Percentiles rank a stretch among this genome's conserved stretches.
Evolutionary conservation across 306 rosid species (phyloP).

Genomic region (Prunus mume): DNA sequence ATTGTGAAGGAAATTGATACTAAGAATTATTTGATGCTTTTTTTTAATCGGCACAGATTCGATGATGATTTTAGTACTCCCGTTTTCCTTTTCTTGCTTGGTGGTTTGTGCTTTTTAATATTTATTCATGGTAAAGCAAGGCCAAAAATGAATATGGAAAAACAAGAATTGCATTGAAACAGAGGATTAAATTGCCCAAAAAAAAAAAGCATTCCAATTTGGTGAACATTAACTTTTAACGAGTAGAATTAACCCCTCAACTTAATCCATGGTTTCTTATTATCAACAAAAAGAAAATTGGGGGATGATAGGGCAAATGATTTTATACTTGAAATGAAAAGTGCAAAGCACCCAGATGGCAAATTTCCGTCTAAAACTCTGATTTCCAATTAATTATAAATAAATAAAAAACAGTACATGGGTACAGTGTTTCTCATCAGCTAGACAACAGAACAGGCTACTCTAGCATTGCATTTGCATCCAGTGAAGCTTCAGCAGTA

Average conservation of each 20-base stretch:
- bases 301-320: neutral
- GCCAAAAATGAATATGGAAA: neutral
- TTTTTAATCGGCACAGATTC: neutral
- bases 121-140: neutral
- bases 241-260: neutral
- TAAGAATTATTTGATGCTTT: neutral
- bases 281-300: no score
- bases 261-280: no score
- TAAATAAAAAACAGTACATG: neutral
- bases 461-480: constrained; percentile 44
- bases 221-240: neutral
- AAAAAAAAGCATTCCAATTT: neutral
- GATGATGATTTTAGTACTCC: neutral
- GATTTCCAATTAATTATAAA: neutral
- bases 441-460: constrained; percentile 6
- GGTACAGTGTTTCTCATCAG: neutral
- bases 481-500: constrained; percentile 30
- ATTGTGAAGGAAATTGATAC: neutral
- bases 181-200: neutral
- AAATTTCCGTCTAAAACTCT: neutral
- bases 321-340: neutral
- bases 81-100: neutral
- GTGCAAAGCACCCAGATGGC: neutral
- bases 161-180: neutral
- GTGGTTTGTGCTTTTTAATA: neutral